A percentile compares a stretch with the other conserved stretches of the same genome.
Evolutionary conservation across 2,329 filamentous ascomycete species (phyloP).

Genomic region (Fusarium sulawesiense): DNA sequence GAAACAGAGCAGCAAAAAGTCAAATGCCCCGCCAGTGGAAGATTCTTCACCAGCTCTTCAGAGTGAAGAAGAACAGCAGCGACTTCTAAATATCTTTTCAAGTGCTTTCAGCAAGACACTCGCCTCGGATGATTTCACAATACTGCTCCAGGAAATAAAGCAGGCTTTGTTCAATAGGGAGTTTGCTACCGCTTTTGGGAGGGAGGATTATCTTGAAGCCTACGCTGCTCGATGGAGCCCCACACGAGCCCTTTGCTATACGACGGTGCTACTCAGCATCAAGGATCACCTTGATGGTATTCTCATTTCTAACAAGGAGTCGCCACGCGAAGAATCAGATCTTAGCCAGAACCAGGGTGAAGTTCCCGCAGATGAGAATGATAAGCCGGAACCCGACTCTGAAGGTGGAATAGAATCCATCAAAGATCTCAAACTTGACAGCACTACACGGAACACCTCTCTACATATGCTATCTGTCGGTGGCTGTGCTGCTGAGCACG

Average conservation of each 20-base stretch:
- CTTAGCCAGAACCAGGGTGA: neutral
- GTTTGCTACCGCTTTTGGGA: slow-evolving; percentile 82
- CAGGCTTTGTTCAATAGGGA: slow-evolving; percentile 86
- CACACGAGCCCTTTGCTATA: slow-evolving; percentile 83
- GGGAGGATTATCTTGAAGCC: slow-evolving; percentile 76
- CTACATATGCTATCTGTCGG: slow-evolving; percentile 63
- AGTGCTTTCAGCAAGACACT: slow-evolving; percentile 68
- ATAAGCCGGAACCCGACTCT: neutral
- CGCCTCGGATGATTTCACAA: slow-evolving; percentile 58
- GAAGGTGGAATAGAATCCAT: slow-evolving; percentile 6
- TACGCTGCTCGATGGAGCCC: slow-evolving; percentile 95
- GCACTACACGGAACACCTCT: neutral
- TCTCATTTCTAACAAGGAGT: slow-evolving; percentile 2
- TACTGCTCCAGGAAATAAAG: slow-evolving; percentile 83
- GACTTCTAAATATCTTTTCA: slow-evolving; percentile 78
- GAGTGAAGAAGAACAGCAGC: slow-evolving; percentile 64
- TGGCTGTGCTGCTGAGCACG: slow-evolving; percentile 72
- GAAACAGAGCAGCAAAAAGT: slow-evolving; percentile 36
- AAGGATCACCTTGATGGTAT: slow-evolving; percentile 49
- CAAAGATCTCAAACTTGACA: slow-evolving; percentile 12
- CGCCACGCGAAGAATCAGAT: slow-evolving; percentile 2
- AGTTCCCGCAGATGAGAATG: neutral
- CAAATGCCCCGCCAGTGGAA: slow-evolving; percentile 22
- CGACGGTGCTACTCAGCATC: slow-evolving; percentile 62
- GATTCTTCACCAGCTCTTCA: slow-evolving; percentile 32